A percentile compares a stretch with the other conserved stretches of the same genome.
phyloP scores from a whole-genome alignment of 2,329 filamentous ascomycete genomes.

The Lachnellula subtilissima region DNA sequence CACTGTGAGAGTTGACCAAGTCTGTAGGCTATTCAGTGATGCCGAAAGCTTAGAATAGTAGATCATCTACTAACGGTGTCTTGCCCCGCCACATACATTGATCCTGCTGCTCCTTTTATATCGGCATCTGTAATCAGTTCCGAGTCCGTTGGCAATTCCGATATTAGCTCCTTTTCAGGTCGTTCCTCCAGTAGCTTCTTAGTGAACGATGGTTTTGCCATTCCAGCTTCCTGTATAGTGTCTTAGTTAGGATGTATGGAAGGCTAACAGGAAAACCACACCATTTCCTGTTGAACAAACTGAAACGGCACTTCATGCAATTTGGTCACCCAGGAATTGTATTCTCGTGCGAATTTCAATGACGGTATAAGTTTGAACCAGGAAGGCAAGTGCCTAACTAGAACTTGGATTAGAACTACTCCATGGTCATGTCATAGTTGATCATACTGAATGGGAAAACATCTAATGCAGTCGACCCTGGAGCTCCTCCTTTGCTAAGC shows the following conservation, averaged over 20 bases:
- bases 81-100: slow-evolving; percentile 42
- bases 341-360: slow-evolving; percentile 22
- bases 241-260: neutral
- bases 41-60: neutral
- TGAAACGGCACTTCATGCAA: slow-evolving; percentile 40
- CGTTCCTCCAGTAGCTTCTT: neutral
- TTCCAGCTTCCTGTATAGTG: slow-evolving; percentile 1
- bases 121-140: slow-evolving; percentile 6
- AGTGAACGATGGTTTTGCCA: neutral
- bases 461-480: slow-evolving; percentile 37
- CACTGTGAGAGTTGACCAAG: slow-evolving; percentile 32
- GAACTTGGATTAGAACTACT: neutral
- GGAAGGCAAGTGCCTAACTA: slow-evolving; percentile 26
- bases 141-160: slow-evolving; percentile 32
- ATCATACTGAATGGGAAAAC: slow-evolving; percentile 40
- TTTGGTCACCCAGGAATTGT: slow-evolving; percentile 28
- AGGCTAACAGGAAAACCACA: neutral
- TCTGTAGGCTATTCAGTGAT: slow-evolving; percentile 39
- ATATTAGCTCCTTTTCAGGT: neutral
- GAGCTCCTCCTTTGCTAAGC: slow-evolving; percentile 16
- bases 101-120: slow-evolving; percentile 44
- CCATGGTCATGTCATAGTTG: slow-evolving; percentile 15
- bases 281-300: slow-evolving; percentile 6
- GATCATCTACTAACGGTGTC: slow-evolving; percentile 4
- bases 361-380: slow-evolving; percentile 26